Base-by-base conservation (phyloP, 768 basidiomycete species). In the Glaciozyma antarctica region DNA sequence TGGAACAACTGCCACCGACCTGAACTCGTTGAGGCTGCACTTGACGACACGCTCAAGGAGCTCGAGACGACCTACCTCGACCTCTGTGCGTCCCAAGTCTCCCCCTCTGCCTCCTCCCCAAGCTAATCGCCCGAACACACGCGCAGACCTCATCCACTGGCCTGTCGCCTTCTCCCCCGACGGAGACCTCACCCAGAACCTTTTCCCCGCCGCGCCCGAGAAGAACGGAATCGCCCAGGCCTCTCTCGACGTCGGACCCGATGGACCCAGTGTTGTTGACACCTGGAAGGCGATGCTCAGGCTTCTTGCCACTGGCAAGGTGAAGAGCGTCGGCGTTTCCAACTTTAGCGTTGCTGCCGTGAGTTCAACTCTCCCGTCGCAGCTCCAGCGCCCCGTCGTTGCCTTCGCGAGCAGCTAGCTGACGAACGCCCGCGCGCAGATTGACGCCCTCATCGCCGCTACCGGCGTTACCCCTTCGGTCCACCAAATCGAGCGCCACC, bases 401-500 rank as follows among this genome's bases (percentile, higher is more conserved):
- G 7, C 26, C 17, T 17, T 1, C 19, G 3, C 47, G n/a, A 48
- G 47, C 47, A 21, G 6, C n/a, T 19, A 19, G 53, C 53, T 34
- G 32, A 34, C 32, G 10, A 21, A 9, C 32, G 21, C 0, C 10
- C 9, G 6, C 28, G 16, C 7, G 13, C 69, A 71, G 62, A 75
- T 92, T 62, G 77, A 87, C 74, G 85, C 80, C 16, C 81, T 92
- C 72, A 84, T 83, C 65, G 76, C 81, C 28, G 85, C 84, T 5
- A 88, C 87, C 32, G 85, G 84, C 16, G 85, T 87, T 60, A 81
- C 84, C 62, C 90, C 90, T 32, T 85, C 79, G 26, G 84, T 78
- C 34, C 90, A 92, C 78, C 90, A 93, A 78, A 78, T 91, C 69
- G 88, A 90, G 76, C 83, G 84, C 26, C 90, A 92, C 80, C 88